phyloP scores from a whole-genome alignment of 2,329 filamentous ascomycete species.

The Aspergillus ruber region DNA sequence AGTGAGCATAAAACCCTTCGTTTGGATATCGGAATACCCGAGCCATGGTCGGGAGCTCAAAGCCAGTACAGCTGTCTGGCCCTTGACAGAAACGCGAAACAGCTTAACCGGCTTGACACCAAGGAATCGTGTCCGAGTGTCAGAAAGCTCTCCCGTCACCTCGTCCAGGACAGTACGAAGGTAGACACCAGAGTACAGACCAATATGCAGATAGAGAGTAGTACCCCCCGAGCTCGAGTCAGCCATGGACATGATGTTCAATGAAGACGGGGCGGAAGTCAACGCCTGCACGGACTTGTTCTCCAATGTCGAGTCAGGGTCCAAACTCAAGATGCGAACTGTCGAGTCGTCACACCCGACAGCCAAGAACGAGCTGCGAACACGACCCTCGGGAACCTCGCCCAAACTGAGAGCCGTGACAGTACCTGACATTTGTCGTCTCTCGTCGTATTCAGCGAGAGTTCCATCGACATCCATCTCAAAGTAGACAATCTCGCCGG shows the following conservation, averaged over 20 bases:
- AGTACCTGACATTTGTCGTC: constrained; percentile 89
- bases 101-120: constrained; percentile 85
- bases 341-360: constrained; percentile 97
- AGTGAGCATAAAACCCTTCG: constrained; percentile 83
- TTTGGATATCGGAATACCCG: constrained; percentile 82
- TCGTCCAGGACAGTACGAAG: constrained; percentile 92
- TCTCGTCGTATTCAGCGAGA: constrained; percentile 88
- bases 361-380: constrained; percentile 85
- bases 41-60: constrained; percentile 94
- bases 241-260: constrained; percentile 91
- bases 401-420: constrained; percentile 93
- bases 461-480: constrained; percentile 92
- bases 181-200: constrained; percentile 91
- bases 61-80: constrained; percentile 76
- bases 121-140: constrained; percentile 89
- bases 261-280: constrained; percentile 78
- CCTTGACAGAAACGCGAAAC: constrained; percentile 83
- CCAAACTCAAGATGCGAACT: constrained; percentile 83
- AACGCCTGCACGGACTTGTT: constrained; percentile 92
- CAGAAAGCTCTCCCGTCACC: constrained; percentile 87
- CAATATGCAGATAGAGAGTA: constrained; percentile 91
- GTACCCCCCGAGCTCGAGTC: constrained; percentile 85
- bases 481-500: constrained; percentile 95
- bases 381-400: constrained; percentile 80
- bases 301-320: constrained; percentile 83